Evolutionary conservation across 139 green algal genomes (phyloP).

Genomic region (Coelastrella sp.): DNA sequence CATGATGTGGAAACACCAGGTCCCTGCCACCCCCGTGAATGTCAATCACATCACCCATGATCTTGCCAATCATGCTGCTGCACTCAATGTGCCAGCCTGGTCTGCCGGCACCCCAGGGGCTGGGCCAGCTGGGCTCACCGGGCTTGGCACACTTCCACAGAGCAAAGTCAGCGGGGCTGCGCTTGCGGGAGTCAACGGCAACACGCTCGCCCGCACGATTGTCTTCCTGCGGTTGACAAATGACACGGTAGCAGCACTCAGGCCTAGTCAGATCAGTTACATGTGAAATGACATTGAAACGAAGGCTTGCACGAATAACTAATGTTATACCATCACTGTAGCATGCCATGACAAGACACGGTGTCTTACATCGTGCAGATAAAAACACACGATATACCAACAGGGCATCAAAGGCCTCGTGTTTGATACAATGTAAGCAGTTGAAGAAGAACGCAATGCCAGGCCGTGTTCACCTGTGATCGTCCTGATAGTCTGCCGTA

Average conservation of each 20-base stretch:
- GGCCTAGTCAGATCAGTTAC: too few relatives aligned
- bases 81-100: conserved; percentile 99
- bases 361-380: too few relatives aligned
- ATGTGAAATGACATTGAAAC: too few relatives aligned
- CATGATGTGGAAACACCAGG: conserved; percentile 97
- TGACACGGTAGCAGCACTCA: not conserved
- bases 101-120: conserved; percentile 93
- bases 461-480: conserved; percentile 60
- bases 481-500: conserved; percentile 94
- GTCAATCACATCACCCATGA: conserved; percentile 88
- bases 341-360: not conserved
- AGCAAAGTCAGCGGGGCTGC: conserved; percentile 93
- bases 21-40: conserved; percentile 89
- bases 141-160: conserved; percentile 96
- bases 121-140: conserved; percentile 93
- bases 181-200: conserved; percentile 90
- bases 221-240: conserved; percentile 19
- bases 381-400: too few relatives aligned
- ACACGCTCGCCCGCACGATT: conserved; percentile 90
- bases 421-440: too few relatives aligned
- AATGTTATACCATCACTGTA: too few relatives aligned
- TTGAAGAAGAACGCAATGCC: too few relatives aligned
- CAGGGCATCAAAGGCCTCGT: too few relatives aligned
- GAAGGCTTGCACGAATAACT: too few relatives aligned
- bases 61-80: conserved; percentile 88